phyloP scores from a whole-genome alignment of 257 asterid genomes.

The Scutellaria barbata region DNA sequence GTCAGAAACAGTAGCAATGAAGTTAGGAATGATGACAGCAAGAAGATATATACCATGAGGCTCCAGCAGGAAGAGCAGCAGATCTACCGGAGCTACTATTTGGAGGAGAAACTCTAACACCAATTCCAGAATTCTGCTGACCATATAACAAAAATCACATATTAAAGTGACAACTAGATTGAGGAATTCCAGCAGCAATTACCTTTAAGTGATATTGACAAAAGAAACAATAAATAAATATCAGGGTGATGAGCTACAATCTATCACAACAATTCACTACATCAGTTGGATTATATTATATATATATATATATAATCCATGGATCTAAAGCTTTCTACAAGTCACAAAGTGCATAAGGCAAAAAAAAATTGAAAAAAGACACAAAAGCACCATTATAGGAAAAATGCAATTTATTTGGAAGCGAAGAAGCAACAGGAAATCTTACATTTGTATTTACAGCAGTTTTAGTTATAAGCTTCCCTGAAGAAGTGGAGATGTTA shows the following conservation, averaged over 20 bases:
- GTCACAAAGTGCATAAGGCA: constrained; percentile 2
- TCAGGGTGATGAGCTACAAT: background rate
- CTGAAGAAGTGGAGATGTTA: constrained; percentile 59
- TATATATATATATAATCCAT: constrained; percentile 6
- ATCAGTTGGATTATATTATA: too few relatives aligned
- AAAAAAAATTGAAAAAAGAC: background rate
- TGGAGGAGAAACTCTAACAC: constrained; percentile 60
- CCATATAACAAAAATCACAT: constrained; percentile 11
- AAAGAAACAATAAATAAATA: constrained; percentile 2
- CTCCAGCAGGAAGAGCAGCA: constrained; percentile 92
- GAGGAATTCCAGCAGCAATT: constrained; percentile 1
- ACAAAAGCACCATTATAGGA: background rate
- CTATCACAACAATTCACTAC: constrained; percentile 19
- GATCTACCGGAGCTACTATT: constrained; percentile 88
- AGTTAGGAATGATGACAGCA: constrained; percentile 23
- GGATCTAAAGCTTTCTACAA: constrained; percentile 23
- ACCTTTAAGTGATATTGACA: background rate
- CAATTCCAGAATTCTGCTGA: constrained; percentile 43
- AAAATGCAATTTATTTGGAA: constrained; percentile 24
- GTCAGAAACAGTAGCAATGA: constrained; percentile 30
- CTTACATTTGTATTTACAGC: constrained; percentile 76
- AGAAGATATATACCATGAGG: constrained; percentile 69
- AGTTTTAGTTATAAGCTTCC: constrained; percentile 62
- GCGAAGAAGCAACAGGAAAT: constrained; percentile 31
- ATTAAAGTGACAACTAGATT: background rate